Base-by-base conservation (phyloP, 805 yeast species). In the Komagataella ulmi region DNA sequence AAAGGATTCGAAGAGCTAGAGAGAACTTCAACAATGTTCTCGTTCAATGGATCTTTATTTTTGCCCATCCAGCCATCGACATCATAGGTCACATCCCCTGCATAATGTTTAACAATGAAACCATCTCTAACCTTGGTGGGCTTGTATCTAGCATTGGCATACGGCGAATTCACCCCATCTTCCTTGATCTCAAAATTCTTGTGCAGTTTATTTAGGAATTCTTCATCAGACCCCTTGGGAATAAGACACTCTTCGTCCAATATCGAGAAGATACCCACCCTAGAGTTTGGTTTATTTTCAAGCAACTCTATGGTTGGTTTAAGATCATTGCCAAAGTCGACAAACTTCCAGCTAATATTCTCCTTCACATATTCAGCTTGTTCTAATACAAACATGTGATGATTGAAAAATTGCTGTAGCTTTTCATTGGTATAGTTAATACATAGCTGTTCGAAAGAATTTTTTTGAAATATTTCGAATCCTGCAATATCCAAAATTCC, bases 191-290 rank as follows among this genome's bases (percentile, higher is more conserved):
- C 84, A 79, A 95, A 85, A 51, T 80, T 76, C 12, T 74, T 68
- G 44, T 81, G 77, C 51, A 93, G 70, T 62, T 89, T 90, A 44
- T 88, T 89, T 59, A 88, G 80, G 59, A 90, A 93, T 0, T 95
- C 75, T 48, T 72, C 68, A 63, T 93, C 98, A 0, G 87, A 77
- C 0, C 97, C 86, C 58, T 85, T 87, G 12, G 98, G 98, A 65
- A 93, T 84, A 24, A 93, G 85, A 56, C 97, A 91, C 63, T 93
- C 98, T 65, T 93, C 99, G 63, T 93, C 95, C 49, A 93, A 72
- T 21, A 90, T 75, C 10, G 96, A 84, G 52, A 93, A 79, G 14
- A 93, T 75, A 50, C 97, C 97, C 66, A 88, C 76, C 36, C 56
- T 60, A 40, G 44, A 43, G 19, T 48, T 90, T 82, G 55, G 75